Evolutionary conservation across 2,329 filamentous ascomycete species (phyloP).

Genomic region (Alternaria ethzedia): DNA sequence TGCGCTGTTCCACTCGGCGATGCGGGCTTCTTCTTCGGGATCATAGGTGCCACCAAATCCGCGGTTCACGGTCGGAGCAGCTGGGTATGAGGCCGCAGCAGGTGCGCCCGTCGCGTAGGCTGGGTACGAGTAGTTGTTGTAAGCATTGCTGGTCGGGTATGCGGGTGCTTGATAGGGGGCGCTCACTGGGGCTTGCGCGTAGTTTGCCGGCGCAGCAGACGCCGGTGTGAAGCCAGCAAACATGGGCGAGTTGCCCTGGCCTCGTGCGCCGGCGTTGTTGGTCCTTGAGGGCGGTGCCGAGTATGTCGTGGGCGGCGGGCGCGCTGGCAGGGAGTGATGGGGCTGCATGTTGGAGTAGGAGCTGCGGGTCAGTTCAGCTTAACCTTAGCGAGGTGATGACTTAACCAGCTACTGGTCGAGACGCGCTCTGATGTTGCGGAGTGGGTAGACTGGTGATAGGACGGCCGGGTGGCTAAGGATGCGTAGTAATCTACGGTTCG

Average conservation of each 20-base stretch:
- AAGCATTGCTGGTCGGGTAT: conserved; percentile 55
- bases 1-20: conserved; percentile 93
- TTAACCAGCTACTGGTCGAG: conserved; percentile 28
- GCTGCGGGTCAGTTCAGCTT: conserved; percentile 22
- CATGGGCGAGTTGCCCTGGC: conserved; percentile 39
- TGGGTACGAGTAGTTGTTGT: conserved; percentile 74
- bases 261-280: conserved; percentile 32
- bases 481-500: neutral
- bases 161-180: conserved; percentile 48
- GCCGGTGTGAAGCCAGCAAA: conserved; percentile 66
- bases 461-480: conserved; percentile 1
- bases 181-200: conserved; percentile 51
- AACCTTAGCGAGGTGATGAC: conserved; percentile 25
- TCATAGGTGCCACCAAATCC: conserved; percentile 58
- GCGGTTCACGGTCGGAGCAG: conserved; percentile 35
- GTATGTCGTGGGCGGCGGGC: conserved; percentile 69
- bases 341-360: conserved; percentile 39
- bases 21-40: conserved; percentile 86
- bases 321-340: conserved; percentile 73
- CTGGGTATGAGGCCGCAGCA: conserved; percentile 23
- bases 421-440: conserved; percentile 7
- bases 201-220: conserved; percentile 41
- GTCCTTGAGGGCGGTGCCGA: conserved; percentile 67
- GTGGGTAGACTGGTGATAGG: conserved; percentile 9
- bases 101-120: conserved; percentile 59